phyloP scores from a whole-genome alignment of 164 flowering plant species.

The Liquidambar formosana region DNA sequence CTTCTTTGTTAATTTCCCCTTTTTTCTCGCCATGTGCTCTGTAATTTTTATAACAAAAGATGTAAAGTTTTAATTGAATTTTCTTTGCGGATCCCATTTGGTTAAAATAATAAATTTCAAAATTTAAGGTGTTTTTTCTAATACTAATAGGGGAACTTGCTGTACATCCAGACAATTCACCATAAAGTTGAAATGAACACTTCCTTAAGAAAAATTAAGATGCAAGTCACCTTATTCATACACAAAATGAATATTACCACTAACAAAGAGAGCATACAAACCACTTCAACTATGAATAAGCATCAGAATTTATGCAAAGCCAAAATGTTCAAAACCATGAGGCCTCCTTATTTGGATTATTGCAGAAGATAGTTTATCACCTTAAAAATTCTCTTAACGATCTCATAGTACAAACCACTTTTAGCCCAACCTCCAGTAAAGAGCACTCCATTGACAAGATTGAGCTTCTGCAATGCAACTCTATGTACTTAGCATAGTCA shows the following conservation, averaged over 20 bases:
- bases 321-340: neutral
- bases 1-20: too few relatives aligned
- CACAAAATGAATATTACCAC: neutral
- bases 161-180: too few relatives aligned
- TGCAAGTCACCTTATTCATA: neutral
- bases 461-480: conserved; percentile 72
- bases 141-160: too few relatives aligned
- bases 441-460: conserved; percentile 86
- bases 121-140: too few relatives aligned
- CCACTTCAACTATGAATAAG: neutral
- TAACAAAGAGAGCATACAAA: neutral
- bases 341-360: too few relatives aligned
- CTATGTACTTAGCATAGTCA: neutral
- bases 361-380: conserved; percentile 29
- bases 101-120: too few relatives aligned
- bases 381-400: conserved; percentile 62
- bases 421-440: conserved; percentile 98
- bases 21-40: too few relatives aligned
- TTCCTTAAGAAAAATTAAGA: neutral
- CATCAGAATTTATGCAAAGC: neutral
- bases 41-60: too few relatives aligned
- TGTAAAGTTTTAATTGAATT: too few relatives aligned
- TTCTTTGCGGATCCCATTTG: too few relatives aligned
- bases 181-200: neutral
- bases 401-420: conserved; percentile 68